These are phyloP conservation scores for Plantago ovata DNA, from an alignment of 257 asterid species.

Conservation along the genomic window DNA sequence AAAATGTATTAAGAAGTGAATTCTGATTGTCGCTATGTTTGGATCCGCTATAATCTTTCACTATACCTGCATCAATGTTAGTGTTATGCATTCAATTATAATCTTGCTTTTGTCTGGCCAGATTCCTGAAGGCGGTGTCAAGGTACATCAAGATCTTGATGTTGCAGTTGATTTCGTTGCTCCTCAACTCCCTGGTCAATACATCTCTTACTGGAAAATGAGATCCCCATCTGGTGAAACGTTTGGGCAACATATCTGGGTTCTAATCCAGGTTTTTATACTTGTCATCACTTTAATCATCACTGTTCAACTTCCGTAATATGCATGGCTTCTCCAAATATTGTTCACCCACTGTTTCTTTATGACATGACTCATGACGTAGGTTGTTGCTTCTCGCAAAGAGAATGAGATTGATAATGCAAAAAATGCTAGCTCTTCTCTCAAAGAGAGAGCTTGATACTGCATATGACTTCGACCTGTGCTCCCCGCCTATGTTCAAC, in stretches of 20 bases:
- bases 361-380: slow-evolving; percentile 9
- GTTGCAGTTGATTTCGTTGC: slow-evolving; percentile 79
- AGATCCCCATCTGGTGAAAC: slow-evolving; percentile 77
- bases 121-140: slow-evolving; percentile 56
- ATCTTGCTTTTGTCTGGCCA: slow-evolving; percentile 24
- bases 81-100: not conserved
- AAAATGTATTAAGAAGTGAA: too few species aligned
- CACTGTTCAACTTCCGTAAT: slow-evolving; percentile 2
- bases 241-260: slow-evolving; percentile 99
- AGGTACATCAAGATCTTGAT: slow-evolving; percentile 57
- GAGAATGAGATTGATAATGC: too few species aligned
- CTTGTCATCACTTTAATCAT: not conserved
- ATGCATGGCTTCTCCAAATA: not conserved
- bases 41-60: too few species aligned
- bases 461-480: slow-evolving; percentile 59
- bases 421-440: too few species aligned
- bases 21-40: too few species aligned
- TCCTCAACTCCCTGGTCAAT: slow-evolving; percentile 79
- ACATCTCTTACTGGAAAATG: slow-evolving; percentile 91
- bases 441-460: slow-evolving; percentile 36
- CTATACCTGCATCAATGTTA: not conserved
- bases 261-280: slow-evolving; percentile 70
- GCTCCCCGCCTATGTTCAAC: slow-evolving; percentile 56
- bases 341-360: not conserved
- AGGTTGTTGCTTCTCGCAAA: slow-evolving; percentile 62